A percentile compares a stretch with the other conserved stretches of the same genome.
Conservation (phyloP, 2,329 filamentous ascomycete species). For the Aureobasidium sp. region DNA sequence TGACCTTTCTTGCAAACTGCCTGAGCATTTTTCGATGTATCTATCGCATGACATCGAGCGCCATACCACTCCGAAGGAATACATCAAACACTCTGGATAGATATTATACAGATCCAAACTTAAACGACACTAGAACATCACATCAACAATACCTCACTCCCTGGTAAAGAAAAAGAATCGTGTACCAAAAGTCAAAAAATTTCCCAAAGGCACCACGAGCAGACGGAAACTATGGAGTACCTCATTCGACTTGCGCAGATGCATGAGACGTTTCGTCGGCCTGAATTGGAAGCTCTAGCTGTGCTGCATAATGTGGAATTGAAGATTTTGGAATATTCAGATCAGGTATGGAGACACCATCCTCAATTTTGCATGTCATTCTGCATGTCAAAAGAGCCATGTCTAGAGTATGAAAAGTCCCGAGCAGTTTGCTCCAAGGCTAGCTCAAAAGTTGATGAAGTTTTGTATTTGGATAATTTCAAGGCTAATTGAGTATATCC, state of each 20-base stretch:
- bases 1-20: background rate
- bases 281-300: constrained; percentile 77
- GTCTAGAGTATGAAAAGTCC: background rate
- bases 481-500: background rate
- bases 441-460: background rate
- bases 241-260: constrained; percentile 82
- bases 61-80: too few relatives aligned
- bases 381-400: background rate
- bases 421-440: too few relatives aligned
- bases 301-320: constrained; percentile 58
- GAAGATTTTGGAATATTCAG: constrained; percentile 65
- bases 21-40: background rate
- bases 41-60: too few relatives aligned
- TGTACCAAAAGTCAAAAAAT: too few relatives aligned
- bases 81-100: too few relatives aligned
- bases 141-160: too few relatives aligned
- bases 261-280: constrained; percentile 82
- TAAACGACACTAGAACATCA: too few relatives aligned
- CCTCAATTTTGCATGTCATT: background rate
- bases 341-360: constrained; percentile 48
- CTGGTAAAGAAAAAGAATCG: too few relatives aligned
- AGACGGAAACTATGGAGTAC: too few relatives aligned
- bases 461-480: background rate
- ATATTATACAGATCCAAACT: too few relatives aligned
- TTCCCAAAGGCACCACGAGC: too few relatives aligned